Percentiles rank a stretch among this genome's conserved stretches.
phyloP scores from a whole-genome alignment of 2,329 filamentous ascomycete genomes.

The Penicillium sclerotiorum region DNA sequence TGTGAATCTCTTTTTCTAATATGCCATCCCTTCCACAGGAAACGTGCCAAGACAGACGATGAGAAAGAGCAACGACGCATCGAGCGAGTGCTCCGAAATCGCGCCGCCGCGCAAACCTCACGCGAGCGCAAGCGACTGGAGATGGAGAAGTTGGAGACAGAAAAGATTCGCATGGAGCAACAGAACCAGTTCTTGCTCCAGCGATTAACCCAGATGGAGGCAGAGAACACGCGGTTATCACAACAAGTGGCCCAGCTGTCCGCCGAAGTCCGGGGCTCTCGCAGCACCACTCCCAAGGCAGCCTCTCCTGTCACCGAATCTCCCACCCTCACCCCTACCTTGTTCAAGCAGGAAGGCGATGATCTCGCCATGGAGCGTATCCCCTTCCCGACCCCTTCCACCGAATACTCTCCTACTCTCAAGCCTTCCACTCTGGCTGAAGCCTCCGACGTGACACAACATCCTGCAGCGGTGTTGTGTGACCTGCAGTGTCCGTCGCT shows the following conservation, averaged over 20 bases:
- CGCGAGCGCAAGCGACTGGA: conserved; percentile 88
- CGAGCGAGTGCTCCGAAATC: conserved; percentile 94
- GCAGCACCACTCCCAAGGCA: conserved; percentile 42
- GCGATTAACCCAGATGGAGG: conserved; percentile 63
- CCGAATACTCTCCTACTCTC: conserved; percentile 44
- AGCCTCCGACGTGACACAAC: conserved; percentile 96
- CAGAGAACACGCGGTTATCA: conserved; percentile 53
- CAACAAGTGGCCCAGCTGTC: conserved; percentile 55
- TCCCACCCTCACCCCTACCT: conserved; percentile 42
- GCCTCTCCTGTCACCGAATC: conserved; percentile 37
- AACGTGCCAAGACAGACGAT: conserved; percentile 97
- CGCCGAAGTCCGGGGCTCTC: conserved; percentile 47
- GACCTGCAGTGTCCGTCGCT: conserved; percentile 99
- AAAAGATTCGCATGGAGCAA: conserved; percentile 67
- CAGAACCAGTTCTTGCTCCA: conserved; percentile 72
- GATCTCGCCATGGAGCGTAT: conserved; percentile 45
- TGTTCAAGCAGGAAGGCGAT: conserved; percentile 50
- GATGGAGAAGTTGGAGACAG: conserved; percentile 77
- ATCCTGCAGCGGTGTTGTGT: conserved; percentile 99
- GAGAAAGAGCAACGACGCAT: conserved; percentile 98
- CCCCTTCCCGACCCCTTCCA: conserved; percentile 42
- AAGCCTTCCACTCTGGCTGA: conserved; percentile 50
- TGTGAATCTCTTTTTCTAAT: too few species aligned
- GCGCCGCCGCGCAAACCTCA: conserved; percentile 93
- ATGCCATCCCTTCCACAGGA: conserved; percentile 62